A percentile compares a stretch with the other conserved stretches of the same genome.
Evolutionary conservation across 306 rosid species (phyloP).

Genomic region (Quercus berberidifolia): DNA sequence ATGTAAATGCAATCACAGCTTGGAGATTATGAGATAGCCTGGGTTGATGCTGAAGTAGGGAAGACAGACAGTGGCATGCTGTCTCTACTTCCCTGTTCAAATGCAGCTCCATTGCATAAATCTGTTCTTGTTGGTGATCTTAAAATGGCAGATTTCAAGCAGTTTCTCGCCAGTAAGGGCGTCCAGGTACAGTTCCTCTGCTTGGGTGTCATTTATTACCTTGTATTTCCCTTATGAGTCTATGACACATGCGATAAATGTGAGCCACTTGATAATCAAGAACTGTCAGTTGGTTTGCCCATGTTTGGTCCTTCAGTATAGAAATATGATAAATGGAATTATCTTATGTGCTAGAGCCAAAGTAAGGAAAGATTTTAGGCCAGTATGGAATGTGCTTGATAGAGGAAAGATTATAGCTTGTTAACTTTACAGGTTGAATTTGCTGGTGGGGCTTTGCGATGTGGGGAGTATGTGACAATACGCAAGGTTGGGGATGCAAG

Average conservation of each 20-base stretch:
- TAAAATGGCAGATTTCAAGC: slow-evolving; percentile 91
- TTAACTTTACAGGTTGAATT: slow-evolving; percentile 64
- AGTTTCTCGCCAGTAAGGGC: slow-evolving; percentile 85
- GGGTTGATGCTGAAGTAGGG: slow-evolving; percentile 87
- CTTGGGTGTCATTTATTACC: background rate
- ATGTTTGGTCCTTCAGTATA: background rate
- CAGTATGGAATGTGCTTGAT: background rate
- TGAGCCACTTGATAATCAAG: background rate
- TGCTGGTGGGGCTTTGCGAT: slow-evolving; percentile 82
- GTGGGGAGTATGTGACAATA: slow-evolving; percentile 85
- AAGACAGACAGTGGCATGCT: slow-evolving; percentile 60
- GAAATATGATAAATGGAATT: slow-evolving; percentile 3
- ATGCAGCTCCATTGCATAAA: slow-evolving; percentile 64
- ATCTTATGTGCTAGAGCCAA: slow-evolving; percentile 5
- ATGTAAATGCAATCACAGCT: slow-evolving; percentile 46
- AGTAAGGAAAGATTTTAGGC: background rate
- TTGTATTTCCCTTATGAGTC: background rate
- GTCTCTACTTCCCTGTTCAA: slow-evolving; percentile 68
- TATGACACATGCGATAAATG: background rate
- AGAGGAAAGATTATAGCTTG: slow-evolving; percentile 8
- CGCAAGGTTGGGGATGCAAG: slow-evolving; percentile 88
- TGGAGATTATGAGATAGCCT: slow-evolving; percentile 87
- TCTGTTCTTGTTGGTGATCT: slow-evolving; percentile 92
- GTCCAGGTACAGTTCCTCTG: slow-evolving; percentile 58
- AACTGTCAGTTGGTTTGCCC: background rate